Evolutionary conservation across 768 basidiomycete species (phyloP).

Genomic region (Floccularia luteovirens): DNA sequence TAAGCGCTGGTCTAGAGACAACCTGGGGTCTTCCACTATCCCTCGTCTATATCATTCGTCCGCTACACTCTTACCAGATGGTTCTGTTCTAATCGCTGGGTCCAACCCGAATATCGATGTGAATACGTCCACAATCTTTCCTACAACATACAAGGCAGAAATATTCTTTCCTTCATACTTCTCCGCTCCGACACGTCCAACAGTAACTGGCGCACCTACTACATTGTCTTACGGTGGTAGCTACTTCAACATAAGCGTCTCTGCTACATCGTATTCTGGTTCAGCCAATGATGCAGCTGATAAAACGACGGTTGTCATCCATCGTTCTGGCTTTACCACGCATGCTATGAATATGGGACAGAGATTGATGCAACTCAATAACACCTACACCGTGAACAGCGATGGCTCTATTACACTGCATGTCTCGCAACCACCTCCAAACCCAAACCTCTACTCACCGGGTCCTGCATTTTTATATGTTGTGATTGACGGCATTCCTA

Average conservation of each 20-base stretch:
- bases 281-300: constrained; percentile 62
- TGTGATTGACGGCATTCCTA: constrained; percentile 78
- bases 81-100: constrained; percentile 81
- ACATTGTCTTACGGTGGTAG: constrained; percentile 79
- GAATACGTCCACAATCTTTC: constrained; percentile 50
- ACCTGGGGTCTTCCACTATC: constrained; percentile 53
- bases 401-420: constrained; percentile 75
- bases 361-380: constrained; percentile 74
- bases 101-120: constrained; percentile 92
- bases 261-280: constrained; percentile 58
- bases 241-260: constrained; percentile 69
- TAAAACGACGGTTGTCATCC: constrained; percentile 67
- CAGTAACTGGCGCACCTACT: constrained; percentile 60
- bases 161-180: constrained; percentile 93
- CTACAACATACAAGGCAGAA: constrained; percentile 78
- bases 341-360: constrained; percentile 90
- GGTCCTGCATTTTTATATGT: constrained; percentile 84
- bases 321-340: constrained; percentile 82
- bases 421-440: constrained; percentile 77
- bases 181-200: constrained; percentile 58
- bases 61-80: constrained; percentile 85
- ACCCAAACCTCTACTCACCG: constrained; percentile 81
- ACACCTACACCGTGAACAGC: constrained; percentile 73
- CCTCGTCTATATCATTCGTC: constrained; percentile 88
- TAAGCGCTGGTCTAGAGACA: constrained; percentile 63